A percentile compares a stretch with the other conserved stretches of the same genome.
phyloP scores from a whole-genome alignment of 441 rosid species.

The Flueggea neowawraea region DNA sequence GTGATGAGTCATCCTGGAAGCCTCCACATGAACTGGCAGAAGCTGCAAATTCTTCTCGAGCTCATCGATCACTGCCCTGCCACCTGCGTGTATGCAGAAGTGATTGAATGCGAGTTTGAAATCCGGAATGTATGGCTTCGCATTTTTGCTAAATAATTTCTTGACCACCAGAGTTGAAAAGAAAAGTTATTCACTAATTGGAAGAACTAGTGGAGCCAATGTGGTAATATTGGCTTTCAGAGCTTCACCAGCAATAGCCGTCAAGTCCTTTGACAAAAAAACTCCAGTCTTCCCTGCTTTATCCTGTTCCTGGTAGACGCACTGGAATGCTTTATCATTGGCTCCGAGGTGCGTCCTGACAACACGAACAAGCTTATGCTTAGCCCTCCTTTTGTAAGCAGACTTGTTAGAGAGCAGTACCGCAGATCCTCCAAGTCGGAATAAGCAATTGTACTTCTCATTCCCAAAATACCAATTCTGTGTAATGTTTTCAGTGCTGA shows the following conservation, averaged over 20 bases:
- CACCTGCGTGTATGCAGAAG: slow-evolving; percentile 77
- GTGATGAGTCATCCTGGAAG: slow-evolving; percentile 74
- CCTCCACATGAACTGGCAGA: slow-evolving; percentile 58
- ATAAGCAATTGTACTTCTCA: slow-evolving; percentile 70
- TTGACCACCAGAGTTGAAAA: slow-evolving; percentile 49
- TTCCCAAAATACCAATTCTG: slow-evolving; percentile 88
- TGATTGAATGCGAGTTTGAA: slow-evolving; percentile 76
- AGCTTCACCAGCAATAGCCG: slow-evolving; percentile 78
- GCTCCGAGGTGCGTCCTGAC: slow-evolving; percentile 76
- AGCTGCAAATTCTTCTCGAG: slow-evolving; percentile 75
- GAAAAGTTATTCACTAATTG: slow-evolving; percentile 76
- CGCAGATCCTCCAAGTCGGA: slow-evolving; percentile 63
- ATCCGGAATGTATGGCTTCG: slow-evolving; percentile 70
- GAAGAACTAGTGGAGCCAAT: slow-evolving; percentile 63
- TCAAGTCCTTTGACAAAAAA: slow-evolving; percentile 62
- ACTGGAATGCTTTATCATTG: slow-evolving; percentile 62
- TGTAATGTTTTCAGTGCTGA: slow-evolving; percentile 72
- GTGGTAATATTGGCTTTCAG: slow-evolving; percentile 70
- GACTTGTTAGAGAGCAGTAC: slow-evolving; percentile 60
- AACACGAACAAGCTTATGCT: slow-evolving; percentile 63
- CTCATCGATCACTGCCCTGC: slow-evolving; percentile 80
- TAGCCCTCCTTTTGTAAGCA: slow-evolving; percentile 42
- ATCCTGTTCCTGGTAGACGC: slow-evolving; percentile 73
- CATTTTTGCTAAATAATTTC: slow-evolving; percentile 43
- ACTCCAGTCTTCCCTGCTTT: slow-evolving; percentile 58